These are phyloP conservation scores for Didymella exigua DNA, from an alignment of 2,329 filamentous ascomycete genomes.

Conservation along the genomic window DNA sequence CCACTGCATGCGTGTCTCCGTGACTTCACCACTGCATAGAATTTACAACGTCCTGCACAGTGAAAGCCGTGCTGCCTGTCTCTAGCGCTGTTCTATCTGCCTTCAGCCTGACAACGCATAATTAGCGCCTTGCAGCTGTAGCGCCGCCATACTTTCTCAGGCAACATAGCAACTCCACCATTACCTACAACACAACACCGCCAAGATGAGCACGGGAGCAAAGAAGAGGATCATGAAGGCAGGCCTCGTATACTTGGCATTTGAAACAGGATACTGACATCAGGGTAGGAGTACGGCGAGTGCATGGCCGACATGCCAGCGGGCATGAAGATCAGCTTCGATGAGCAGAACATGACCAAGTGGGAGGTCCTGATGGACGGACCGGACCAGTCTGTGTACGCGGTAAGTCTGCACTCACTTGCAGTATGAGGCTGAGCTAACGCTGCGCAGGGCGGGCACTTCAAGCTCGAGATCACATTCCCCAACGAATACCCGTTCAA, in stretches of 20 bases:
- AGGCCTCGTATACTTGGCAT: slow-evolving; percentile 12
- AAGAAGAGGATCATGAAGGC: slow-evolving; percentile 57
- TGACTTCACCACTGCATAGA: neutral
- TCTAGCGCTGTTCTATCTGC: slow-evolving; percentile 3
- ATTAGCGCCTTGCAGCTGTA: slow-evolving; percentile 10
- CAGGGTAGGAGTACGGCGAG: slow-evolving; percentile 43
- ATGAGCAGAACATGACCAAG: slow-evolving; percentile 69
- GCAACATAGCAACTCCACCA: slow-evolving; percentile 10
- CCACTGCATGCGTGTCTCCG: slow-evolving; percentile 7
- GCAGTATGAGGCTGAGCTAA: slow-evolving; percentile 12
- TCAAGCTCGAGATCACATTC: slow-evolving; percentile 73
- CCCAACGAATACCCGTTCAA: slow-evolving; percentile 90
- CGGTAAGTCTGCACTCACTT: slow-evolving; percentile 54
- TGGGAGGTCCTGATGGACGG: slow-evolving; percentile 73
- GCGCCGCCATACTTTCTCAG: slow-evolving; percentile 16
- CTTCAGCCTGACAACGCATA: slow-evolving; percentile 9
- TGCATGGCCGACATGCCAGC: slow-evolving; percentile 44
- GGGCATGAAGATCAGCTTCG: slow-evolving; percentile 52
- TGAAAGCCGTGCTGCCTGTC: neutral
- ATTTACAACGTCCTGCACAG: slow-evolving; percentile 5
- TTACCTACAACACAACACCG: slow-evolving; percentile 19
- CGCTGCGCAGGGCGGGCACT: slow-evolving; percentile 66
- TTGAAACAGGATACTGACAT: slow-evolving; percentile 16
- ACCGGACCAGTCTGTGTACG: slow-evolving; percentile 67
- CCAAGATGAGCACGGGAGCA: slow-evolving; percentile 45